Percentiles rank a stretch among this genome's conserved stretches.
phyloP scores from a whole-genome alignment of 2,329 filamentous ascomycete species.

The Colletotrichum sp. region DNA sequence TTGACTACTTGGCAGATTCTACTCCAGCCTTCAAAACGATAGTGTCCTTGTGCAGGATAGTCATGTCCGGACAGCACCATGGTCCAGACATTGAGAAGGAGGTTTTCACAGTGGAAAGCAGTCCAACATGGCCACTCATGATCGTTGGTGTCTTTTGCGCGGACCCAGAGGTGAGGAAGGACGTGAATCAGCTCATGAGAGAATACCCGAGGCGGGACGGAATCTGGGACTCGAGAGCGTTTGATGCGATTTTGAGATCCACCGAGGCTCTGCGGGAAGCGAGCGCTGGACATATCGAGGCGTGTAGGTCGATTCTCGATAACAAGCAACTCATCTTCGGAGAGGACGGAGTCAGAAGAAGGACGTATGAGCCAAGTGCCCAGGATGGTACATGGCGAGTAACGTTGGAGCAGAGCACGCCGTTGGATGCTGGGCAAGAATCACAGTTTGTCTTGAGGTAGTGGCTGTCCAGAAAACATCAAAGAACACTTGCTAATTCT shows the following conservation, averaged over 20 bases:
- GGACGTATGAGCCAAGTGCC: neutral
- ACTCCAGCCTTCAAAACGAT: neutral
- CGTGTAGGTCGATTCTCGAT: neutral
- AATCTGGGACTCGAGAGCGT: conserved; percentile 45
- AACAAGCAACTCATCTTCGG: neutral
- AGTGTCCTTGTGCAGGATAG: neutral
- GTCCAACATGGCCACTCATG: conserved; percentile 41
- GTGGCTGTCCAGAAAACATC: neutral
- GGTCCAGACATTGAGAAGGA: neutral
- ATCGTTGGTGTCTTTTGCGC: conserved; percentile 44
- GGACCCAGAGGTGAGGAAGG: conserved; percentile 38
- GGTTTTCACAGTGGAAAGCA: conserved; percentile 9
- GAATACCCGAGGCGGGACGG: conserved; percentile 48
- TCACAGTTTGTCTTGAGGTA: neutral
- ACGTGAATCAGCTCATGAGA: conserved; percentile 44
- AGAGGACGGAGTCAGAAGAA: neutral
- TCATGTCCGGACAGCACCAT: neutral
- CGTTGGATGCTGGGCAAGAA: neutral
- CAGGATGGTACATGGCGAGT: neutral
- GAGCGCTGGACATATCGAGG: neutral
- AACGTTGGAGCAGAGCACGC: neutral
- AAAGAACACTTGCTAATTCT: neutral
- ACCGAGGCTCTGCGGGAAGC: neutral
- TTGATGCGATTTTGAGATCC: conserved; percentile 26
- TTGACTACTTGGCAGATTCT: neutral